These are phyloP conservation scores for Cornus kousa DNA, from an alignment of 148 eudicot genomes.

Conservation along the genomic window DNA sequence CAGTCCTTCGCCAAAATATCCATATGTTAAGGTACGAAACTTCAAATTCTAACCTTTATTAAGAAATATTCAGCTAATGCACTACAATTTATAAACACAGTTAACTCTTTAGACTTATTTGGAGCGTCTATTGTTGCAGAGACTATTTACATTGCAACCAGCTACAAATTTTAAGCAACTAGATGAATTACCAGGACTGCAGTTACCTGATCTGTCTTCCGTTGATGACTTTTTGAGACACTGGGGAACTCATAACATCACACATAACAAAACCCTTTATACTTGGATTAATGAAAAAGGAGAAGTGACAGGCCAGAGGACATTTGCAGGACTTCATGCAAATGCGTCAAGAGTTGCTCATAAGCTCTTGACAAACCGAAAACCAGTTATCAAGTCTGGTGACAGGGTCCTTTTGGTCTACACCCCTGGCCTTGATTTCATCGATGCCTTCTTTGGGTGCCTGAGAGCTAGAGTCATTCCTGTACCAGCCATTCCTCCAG, in stretches of 20 bases:
- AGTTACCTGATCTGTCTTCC: not conserved
- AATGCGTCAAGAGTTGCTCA: not conserved
- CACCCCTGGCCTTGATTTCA: not conserved
- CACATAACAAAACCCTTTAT: not conserved
- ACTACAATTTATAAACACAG: not conserved
- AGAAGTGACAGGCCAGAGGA: not conserved
- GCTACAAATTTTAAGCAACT: not conserved
- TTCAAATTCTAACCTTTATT: not conserved
- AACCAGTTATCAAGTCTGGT: not conserved
- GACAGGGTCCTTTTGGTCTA: not conserved
- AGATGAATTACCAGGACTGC: not conserved
- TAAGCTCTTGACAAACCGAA: not conserved
- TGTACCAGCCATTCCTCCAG: not conserved
- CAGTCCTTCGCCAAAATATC: not conserved
- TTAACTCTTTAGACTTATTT: not conserved
- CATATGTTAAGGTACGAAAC: not conserved
- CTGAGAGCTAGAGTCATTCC: not conserved
- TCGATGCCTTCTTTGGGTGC: not conserved
- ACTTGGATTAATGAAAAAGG: slow-evolving; percentile 2
- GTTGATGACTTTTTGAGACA: not conserved
- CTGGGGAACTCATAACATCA: not conserved
- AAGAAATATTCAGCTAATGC: not conserved
- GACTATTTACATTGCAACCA: not conserved
- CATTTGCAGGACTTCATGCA: not conserved
- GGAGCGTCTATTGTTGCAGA: not conserved